Conservation (phyloP, 2,329 filamentous ascomycete species). For the Parastagonospora avenae region DNA sequence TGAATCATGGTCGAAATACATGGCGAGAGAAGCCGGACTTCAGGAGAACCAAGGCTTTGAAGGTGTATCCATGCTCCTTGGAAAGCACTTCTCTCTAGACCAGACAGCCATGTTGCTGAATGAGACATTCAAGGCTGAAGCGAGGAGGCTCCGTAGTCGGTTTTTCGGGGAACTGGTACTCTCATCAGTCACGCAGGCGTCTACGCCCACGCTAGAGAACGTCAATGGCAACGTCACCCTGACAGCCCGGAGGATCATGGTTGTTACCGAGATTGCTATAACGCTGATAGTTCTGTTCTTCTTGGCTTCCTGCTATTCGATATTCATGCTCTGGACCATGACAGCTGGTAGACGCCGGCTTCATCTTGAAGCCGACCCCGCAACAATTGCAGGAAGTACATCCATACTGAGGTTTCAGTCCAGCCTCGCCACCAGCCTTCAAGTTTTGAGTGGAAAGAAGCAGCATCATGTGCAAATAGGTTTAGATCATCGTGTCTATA, state of each 20-base stretch:
- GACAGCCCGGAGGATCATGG: constrained; percentile 14
- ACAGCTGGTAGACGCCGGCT: not conserved
- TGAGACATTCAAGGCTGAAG: constrained; percentile 1
- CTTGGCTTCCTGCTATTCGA: constrained; percentile 6
- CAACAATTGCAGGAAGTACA: not conserved
- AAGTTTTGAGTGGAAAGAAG: no score
- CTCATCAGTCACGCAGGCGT: constrained; percentile 7
- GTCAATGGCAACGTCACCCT: not conserved
- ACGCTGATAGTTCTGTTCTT: constrained; percentile 16
- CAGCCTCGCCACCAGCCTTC: no score
- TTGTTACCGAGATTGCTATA: constrained; percentile 16
- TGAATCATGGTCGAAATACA: no score
- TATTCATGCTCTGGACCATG: constrained; percentile 6
- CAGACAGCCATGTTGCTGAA: not conserved
- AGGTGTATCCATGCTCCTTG: not conserved
- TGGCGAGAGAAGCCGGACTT: no score
- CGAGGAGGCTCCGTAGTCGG: constrained; percentile 10
- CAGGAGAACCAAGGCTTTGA: not conserved
- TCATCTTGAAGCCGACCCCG: not conserved
- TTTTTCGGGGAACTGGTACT: constrained; percentile 21
- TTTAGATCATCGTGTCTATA: no score
- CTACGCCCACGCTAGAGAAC: not conserved
- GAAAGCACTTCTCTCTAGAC: not conserved
- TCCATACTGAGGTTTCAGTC: no score
- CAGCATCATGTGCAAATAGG: no score